These are phyloP conservation scores for Rhizopus microsporus DNA, from an alignment of 371 early-diverging fungal species.

Conservation along the genomic window DNA sequence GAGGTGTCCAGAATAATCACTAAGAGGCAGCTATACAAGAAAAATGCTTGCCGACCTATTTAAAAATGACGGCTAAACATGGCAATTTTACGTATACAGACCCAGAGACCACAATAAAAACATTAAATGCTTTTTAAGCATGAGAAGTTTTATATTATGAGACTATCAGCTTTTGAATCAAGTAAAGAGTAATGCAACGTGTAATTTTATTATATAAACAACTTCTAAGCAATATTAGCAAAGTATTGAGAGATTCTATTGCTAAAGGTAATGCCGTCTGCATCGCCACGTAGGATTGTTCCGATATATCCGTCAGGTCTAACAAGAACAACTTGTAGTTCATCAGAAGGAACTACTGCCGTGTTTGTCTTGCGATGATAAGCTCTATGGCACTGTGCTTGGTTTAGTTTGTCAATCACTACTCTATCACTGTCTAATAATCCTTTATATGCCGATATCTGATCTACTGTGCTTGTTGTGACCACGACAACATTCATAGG, in stretches of 20 bases:
- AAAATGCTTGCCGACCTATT: too few relatives aligned
- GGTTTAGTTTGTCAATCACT: constrained; percentile 44
- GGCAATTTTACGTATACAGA: too few relatives aligned
- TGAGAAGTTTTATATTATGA: too few relatives aligned
- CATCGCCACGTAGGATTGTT: constrained; percentile 22
- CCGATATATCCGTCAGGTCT: constrained; percentile 50
- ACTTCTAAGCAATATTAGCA: background rate
- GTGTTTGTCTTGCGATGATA: constrained; percentile 20
- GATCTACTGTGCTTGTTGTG: constrained; percentile 39
- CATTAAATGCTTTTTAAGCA: too few relatives aligned
- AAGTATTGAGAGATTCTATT: constrained; percentile 20
- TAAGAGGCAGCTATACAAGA: too few relatives aligned
- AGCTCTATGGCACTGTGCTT: constrained; percentile 42
- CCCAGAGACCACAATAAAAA: too few relatives aligned
- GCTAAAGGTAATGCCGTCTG: constrained; percentile 10
- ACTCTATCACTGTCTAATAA: constrained; percentile 22
- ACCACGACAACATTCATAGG: constrained; percentile 20
- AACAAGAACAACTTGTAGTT: constrained; percentile 26
- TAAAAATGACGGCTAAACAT: too few relatives aligned
- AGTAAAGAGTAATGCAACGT: background rate
- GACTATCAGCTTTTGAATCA: too few relatives aligned
- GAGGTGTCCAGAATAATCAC: too few relatives aligned
- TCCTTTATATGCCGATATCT: constrained; percentile 16
- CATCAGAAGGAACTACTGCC: background rate
- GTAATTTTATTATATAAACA: background rate